These are phyloP conservation scores for Picea abies DNA, from an alignment of 83 land plant species.

Conservation along the genomic window DNA sequence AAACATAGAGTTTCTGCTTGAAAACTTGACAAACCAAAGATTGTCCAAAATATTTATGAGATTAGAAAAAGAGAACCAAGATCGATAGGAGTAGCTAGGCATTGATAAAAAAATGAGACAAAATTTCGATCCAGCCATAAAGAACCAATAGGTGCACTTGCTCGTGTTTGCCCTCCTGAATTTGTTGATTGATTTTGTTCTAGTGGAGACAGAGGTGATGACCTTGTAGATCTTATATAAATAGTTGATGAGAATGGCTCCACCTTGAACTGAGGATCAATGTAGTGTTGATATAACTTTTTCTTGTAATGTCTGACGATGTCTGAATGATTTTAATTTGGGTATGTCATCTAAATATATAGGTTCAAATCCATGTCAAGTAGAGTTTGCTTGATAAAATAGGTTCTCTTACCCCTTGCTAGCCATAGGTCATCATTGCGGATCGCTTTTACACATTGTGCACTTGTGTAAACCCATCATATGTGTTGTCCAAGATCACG, in stretches of 20 bases:
- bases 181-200: conserved; percentile 33
- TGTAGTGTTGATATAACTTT: conserved; percentile 95
- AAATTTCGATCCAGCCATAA: conserved; percentile 69
- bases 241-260: conserved; percentile 58
- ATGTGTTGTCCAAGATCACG: too few relatives aligned
- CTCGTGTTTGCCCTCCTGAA: conserved; percentile 38
- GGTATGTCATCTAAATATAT: too few relatives aligned
- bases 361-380: too few relatives aligned
- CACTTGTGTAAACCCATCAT: too few relatives aligned
- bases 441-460: too few relatives aligned
- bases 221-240: conserved; percentile 41
- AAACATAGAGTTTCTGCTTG: too few relatives aligned
- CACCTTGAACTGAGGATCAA: conserved; percentile 84
- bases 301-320: conserved; percentile 89
- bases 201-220: conserved; percentile 36
- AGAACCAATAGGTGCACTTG: conserved; percentile 30
- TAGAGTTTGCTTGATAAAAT: too few relatives aligned
- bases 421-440: too few relatives aligned
- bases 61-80: neutral
- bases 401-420: too few relatives aligned
- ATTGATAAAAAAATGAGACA: conserved; percentile 76
- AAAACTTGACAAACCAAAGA: neutral
- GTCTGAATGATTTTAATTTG: conserved; percentile 34
- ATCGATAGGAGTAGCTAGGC: conserved; percentile 71
- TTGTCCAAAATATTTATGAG: neutral